These are phyloP conservation scores for Blastomyces silverae DNA, from an alignment of 2,329 filamentous ascomycete species.

Conservation along the genomic window DNA sequence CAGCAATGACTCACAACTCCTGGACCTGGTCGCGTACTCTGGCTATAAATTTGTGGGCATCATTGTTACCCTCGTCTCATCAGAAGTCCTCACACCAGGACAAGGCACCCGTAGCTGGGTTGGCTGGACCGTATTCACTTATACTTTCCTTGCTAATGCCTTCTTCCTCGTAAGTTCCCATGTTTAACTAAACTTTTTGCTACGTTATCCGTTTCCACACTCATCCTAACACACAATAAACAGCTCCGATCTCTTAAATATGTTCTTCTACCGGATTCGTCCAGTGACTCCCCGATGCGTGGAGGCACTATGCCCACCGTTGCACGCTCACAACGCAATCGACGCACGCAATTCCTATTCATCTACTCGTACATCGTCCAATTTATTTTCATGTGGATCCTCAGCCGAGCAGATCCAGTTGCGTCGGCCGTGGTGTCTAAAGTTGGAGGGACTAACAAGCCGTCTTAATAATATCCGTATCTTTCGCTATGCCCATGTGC, in stretches of 20 bases:
- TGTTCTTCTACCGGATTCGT: conserved; percentile 80
- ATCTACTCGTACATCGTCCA: conserved; percentile 93
- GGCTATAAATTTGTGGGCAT: conserved; percentile 99
- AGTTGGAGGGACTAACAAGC: conserved; percentile 14
- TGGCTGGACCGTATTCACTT: conserved; percentile 81
- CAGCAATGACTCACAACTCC: conserved; percentile 84
- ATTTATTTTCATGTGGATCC: conserved; percentile 86
- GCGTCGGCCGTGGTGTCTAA: conserved; percentile 24
- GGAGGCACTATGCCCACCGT: conserved; percentile 59
- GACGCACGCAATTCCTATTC: conserved; percentile 86
- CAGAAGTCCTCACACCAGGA: conserved; percentile 69
- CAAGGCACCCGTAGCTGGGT: conserved; percentile 80
- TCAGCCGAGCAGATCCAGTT: conserved; percentile 50
- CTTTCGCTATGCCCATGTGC: neutral
- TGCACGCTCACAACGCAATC: conserved; percentile 75
- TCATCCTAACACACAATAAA: conserved; percentile 12
- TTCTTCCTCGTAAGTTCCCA: conserved; percentile 73
- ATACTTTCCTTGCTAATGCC: conserved; percentile 89
- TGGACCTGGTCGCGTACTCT: conserved; percentile 91
- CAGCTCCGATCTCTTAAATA: conserved; percentile 93
- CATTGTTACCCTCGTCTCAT: conserved; percentile 75
- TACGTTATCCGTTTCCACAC: conserved; percentile 3
- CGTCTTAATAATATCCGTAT: conserved; percentile 10
- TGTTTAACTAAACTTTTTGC: conserved; percentile 1
- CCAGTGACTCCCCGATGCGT: conserved; percentile 57